Evolutionary conservation across 2,329 filamentous ascomycete species (phyloP), one percentile per base, ranked within the genome.

Genomic region (Xylariaceae sp.): DNA sequence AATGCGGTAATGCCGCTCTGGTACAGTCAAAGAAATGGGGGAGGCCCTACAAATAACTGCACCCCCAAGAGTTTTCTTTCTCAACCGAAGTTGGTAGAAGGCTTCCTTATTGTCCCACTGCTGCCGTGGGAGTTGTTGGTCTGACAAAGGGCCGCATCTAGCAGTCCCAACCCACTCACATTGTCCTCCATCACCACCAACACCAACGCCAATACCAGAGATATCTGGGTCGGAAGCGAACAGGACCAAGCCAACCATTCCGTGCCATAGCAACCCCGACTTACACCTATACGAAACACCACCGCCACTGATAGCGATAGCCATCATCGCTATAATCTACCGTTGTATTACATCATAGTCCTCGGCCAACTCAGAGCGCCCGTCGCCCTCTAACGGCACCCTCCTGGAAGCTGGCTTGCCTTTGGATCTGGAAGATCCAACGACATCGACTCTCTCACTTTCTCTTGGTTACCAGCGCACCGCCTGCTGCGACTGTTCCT

Each of bases 1-100:
- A 51, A 61, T 49, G 52, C 58, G 58, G 57, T 52, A 52, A 51
- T 55, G 44, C 38, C 28, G 48, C 45, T 39, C 48, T n/a, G n/a
- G 34, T 33, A 47, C 41, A 29, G 40, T 46, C 50, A 57, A 59
- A 54, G 51, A 47, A 47, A 49, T 37, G 38, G 43, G 37, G 49
- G 52, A 53, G 47, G 44, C 47, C 41, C 33, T 59, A 60, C 56
- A 61, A 60, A 61, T 57, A 57, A 59, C 51, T 46, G 42, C 50
- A 43, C 36, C 30, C 42, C 53, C 51, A 56, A 45, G 47, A 42
- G 45, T 51, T 44, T 24, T 48, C 51, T 55, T 55, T 56, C 47
- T 54, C 40, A 40, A 42, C 47, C 34, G 13, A 44, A 35, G 37
- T 44, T 45, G 44, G 45, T 36, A 45, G 45, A 37, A 31, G 16